phyloP scores from a whole-genome alignment of 768 basidiomycete genomes.

The Boletus tylopilopsis region DNA sequence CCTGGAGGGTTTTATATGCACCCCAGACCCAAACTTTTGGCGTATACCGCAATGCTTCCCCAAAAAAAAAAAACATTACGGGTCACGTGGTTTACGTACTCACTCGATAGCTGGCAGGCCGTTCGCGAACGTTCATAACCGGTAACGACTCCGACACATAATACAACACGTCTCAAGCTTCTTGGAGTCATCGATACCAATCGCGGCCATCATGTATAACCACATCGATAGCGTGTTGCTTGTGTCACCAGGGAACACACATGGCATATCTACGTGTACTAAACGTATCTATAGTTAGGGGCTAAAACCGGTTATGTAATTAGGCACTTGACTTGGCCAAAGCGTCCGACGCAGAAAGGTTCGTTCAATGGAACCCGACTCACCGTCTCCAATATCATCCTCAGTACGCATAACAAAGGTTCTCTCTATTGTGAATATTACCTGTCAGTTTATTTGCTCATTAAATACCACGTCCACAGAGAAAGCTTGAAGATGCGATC shows the following conservation, averaged over 20 bases:
- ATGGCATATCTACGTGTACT: too few species aligned
- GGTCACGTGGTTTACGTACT: conserved; percentile 30
- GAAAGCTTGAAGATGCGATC: conserved; percentile 82
- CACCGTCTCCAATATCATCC: conserved; percentile 17
- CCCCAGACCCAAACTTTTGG: conserved; percentile 33
- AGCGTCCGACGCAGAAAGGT: too few species aligned
- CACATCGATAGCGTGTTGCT: conserved; percentile 19
- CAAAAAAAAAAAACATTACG: conserved; percentile 29
- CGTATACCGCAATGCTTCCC: conserved; percentile 20
- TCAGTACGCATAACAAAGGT: conserved; percentile 45
- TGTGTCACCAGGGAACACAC: too few species aligned
- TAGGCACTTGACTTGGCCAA: too few species aligned
- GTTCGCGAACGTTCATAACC: too few species aligned
- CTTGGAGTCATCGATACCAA: conserved; percentile 25
- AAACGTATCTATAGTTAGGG: too few species aligned
- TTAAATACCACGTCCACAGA: conserved; percentile 34
- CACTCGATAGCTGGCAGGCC: too few species aligned
- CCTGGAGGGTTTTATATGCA: conserved; percentile 18
- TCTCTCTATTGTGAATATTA: background rate
- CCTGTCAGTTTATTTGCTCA: conserved; percentile 1
- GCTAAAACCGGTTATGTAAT: too few species aligned
- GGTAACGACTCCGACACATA: conserved; percentile 13
- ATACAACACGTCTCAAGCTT: background rate
- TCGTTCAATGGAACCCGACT: conserved; percentile 13
- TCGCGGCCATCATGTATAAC: conserved; percentile 19